Conservation (phyloP, 495 filamentous ascomycete genomes). For the Penicillium silybi region DNA sequence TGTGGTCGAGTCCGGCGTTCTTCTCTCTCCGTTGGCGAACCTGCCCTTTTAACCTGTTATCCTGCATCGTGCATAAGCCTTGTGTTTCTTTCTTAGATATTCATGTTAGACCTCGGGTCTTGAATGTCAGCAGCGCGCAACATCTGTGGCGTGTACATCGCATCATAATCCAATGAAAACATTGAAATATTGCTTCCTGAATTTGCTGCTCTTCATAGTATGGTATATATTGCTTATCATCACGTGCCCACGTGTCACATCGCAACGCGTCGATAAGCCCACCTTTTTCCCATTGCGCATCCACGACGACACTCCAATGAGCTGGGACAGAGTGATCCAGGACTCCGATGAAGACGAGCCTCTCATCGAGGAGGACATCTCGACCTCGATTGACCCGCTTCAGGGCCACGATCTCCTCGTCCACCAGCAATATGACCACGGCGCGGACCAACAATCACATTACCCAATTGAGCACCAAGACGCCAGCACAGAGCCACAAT, state of each 20-base stretch:
- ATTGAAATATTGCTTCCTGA: neutral
- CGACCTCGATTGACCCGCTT: constrained; percentile 18
- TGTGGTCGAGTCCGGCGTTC: constrained; percentile 10
- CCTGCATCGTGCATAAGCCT: constrained; percentile 21
- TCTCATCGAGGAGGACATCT: constrained; percentile 26
- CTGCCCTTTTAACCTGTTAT: constrained; percentile 4
- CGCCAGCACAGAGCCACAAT: constrained; percentile 8
- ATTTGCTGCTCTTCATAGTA: neutral
- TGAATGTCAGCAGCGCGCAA: constrained; percentile 1
- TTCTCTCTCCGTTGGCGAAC: neutral
- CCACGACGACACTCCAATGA: constrained; percentile 21
- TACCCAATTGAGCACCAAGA: constrained; percentile 10
- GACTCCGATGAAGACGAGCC: constrained; percentile 50
- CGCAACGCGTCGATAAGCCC: constrained; percentile 25
- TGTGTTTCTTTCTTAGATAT: constrained; percentile 11
- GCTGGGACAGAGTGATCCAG: constrained; percentile 40
- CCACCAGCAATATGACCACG: constrained; percentile 16
- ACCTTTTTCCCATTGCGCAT: constrained; percentile 1
- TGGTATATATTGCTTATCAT: constrained; percentile 25
- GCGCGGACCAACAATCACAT: constrained; percentile 10
- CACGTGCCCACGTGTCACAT: constrained; percentile 33
- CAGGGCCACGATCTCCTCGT: constrained; percentile 9
- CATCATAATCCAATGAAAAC: neutral
- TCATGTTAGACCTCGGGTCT: neutral
- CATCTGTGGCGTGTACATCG: neutral